Conservation (phyloP, 768 basidiomycete species). For the Porpolomopsis calyptriformis region DNA sequence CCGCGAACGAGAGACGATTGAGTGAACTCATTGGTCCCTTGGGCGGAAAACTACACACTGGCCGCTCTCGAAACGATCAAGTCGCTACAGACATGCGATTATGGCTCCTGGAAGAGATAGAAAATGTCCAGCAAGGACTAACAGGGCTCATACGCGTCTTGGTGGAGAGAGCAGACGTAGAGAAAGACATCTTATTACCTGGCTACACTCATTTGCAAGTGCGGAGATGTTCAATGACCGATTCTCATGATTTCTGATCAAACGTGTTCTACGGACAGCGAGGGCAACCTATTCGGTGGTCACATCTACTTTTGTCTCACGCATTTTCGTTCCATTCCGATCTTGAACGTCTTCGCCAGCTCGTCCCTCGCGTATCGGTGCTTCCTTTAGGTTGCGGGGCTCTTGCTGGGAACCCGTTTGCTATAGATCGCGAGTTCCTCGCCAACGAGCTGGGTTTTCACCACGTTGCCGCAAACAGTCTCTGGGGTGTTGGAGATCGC, state of each 20-base stretch:
- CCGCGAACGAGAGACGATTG: conserved; percentile 91
- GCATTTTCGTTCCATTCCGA: conserved; percentile 90
- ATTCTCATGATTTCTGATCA: neutral
- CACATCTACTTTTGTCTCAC: conserved; percentile 90
- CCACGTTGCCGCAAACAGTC: conserved; percentile 86
- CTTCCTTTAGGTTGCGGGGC: conserved; percentile 92
- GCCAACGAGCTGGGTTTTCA: conserved; percentile 82
- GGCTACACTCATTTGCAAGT: conserved; percentile 98
- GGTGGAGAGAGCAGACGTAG: conserved; percentile 86
- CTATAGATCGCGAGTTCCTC: conserved; percentile 86
- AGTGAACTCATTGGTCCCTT: conserved; percentile 87
- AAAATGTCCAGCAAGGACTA: conserved; percentile 54
- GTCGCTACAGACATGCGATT: conserved; percentile 97
- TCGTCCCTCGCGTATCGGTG: conserved; percentile 83
- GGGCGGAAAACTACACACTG: conserved; percentile 95
- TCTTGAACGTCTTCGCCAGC: conserved; percentile 71
- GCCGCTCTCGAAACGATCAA: conserved; percentile 95
- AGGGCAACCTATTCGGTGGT: conserved; percentile 98
- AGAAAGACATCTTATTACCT: conserved; percentile 82
- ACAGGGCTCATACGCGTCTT: conserved; percentile 78
- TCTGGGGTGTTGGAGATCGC: conserved; percentile 94
- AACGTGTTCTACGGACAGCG: conserved; percentile 40
- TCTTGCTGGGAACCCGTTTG: conserved; percentile 93
- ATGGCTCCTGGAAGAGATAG: conserved; percentile 80
- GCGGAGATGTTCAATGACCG: conserved; percentile 13